Evolutionary conservation across 331 rosid species (phyloP).

Genomic region (Erythrophleum ivorense): DNA sequence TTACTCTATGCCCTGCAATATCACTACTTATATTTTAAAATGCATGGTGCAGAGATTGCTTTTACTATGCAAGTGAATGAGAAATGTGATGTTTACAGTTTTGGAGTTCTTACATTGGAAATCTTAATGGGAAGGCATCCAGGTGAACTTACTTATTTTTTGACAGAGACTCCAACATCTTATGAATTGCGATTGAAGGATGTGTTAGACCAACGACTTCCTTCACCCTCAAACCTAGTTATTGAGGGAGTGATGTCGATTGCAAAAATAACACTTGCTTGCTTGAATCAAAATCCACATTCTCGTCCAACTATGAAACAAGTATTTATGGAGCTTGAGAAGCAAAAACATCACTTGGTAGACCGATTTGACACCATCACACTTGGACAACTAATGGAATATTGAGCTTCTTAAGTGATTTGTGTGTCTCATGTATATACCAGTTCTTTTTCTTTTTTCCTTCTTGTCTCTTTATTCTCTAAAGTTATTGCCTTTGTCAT

Average conservation of each 20-base stretch:
- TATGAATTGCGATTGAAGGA: neutral
- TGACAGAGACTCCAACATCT: neutral
- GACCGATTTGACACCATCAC: neutral
- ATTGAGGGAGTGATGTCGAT: neutral
- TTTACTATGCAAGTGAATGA: neutral
- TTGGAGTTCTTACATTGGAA: neutral
- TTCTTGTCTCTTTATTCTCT: neutral
- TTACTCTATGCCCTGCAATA: no score
- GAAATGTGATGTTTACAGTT: neutral
- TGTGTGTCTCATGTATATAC: neutral
- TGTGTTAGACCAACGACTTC: neutral
- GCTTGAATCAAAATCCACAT: neutral
- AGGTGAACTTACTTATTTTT: neutral
- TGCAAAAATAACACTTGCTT: neutral
- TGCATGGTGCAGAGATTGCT: neutral
- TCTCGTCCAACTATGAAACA: constrained; percentile 26
- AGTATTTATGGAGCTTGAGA: neutral
- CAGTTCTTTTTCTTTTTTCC: no score
- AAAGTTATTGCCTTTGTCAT: neutral
- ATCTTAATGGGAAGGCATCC: neutral
- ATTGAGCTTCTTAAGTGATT: neutral
- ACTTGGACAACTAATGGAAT: neutral
- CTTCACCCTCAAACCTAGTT: neutral
- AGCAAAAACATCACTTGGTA: neutral
- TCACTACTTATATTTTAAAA: no score